phyloP scores from a whole-genome alignment of 805 yeast genomes.

The Teunomyces funiuensis region DNA sequence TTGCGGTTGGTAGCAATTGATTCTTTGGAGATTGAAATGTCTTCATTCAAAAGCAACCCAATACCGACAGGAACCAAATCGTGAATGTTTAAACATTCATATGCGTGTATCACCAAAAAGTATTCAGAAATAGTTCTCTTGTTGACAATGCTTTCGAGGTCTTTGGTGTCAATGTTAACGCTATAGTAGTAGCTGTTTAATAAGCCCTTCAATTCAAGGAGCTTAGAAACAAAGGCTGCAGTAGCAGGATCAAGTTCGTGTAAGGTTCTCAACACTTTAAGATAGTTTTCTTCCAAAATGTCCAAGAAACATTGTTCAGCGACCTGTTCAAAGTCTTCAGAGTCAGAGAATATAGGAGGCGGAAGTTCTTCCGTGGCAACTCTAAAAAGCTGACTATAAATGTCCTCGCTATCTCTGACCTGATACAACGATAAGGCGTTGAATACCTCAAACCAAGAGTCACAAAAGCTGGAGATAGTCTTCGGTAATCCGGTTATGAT shows the following conservation, averaged over 20 bases:
- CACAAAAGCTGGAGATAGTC: conserved; percentile 51
- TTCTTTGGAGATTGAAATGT: conserved; percentile 45
- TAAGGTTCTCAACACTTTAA: conserved; percentile 57
- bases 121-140: conserved; percentile 50
- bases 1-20: conserved; percentile 30
- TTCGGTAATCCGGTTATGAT: conserved; percentile 49
- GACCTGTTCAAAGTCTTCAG: conserved; percentile 22
- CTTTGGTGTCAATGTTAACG: conserved; percentile 12
- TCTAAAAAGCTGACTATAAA: conserved; percentile 35
- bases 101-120: conserved; percentile 55
- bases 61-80: conserved; percentile 65
- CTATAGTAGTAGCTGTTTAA: conserved; percentile 43
- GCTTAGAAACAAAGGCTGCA: conserved; percentile 59
- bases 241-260: conserved; percentile 63
- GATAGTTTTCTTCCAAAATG: conserved; percentile 53
- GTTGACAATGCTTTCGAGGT: conserved; percentile 12
- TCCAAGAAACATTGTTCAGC: conserved; percentile 48
- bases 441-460: conserved; percentile 69
- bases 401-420: conserved; percentile 45
- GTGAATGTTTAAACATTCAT: conserved; percentile 52
- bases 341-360: conserved; percentile 35
- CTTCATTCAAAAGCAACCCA: conserved; percentile 50
- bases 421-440: conserved; percentile 57
- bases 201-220: conserved; percentile 64
- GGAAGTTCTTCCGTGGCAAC: conserved; percentile 35